Evolutionary conservation across 1,139 yeast species (phyloP), one percentile per base, ranked within the genome.

Genomic region (Candida glucosophila): DNA sequence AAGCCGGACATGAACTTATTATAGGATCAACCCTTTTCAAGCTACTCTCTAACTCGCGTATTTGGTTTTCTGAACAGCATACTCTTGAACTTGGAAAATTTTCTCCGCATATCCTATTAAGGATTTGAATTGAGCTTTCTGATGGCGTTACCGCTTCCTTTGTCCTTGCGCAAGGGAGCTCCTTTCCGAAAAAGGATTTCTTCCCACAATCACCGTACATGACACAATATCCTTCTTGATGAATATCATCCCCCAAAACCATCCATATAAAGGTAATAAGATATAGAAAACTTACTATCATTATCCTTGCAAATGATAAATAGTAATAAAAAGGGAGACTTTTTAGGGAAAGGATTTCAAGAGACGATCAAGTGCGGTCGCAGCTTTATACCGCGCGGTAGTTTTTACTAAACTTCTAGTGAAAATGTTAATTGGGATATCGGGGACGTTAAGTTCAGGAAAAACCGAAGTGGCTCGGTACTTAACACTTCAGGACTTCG

Each of bases 1-100:
- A 90, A 1, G 98, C 97, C 2, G 97, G 97, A 49, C 98, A 90
- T 4, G 95, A 81, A 14, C 93, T 73, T 21, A 90, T 79, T 20
- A 90, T 53, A 0, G 85, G 73, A 33, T 80, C 92, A 0, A 81
- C 95, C 35, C 73, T 74, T 39, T 77, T 73, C 31, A 90, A 55
- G 44, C 77, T 81, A 22, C 55, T 36, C 29, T 59, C 58, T 31
- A 64, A 47, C 13, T 41, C 43, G 7, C 35, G 27, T 12, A 64
- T 36, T 34, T 65, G 72, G 15, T 45, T 53, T 15, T 47, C 38
- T 1, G 66, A 50, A 36, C 72, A 65, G 37, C 72, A 65, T n/a
- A 63, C 55, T 3, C 32, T 37, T 9, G 40, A 44, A 5, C 38
- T 35, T 3, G 55, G 53, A 69, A 83, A 82, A 19, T 67, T 68